Base-by-base conservation (phyloP, 2,329 filamentous ascomycete species). In the Penicillium nordicum region DNA sequence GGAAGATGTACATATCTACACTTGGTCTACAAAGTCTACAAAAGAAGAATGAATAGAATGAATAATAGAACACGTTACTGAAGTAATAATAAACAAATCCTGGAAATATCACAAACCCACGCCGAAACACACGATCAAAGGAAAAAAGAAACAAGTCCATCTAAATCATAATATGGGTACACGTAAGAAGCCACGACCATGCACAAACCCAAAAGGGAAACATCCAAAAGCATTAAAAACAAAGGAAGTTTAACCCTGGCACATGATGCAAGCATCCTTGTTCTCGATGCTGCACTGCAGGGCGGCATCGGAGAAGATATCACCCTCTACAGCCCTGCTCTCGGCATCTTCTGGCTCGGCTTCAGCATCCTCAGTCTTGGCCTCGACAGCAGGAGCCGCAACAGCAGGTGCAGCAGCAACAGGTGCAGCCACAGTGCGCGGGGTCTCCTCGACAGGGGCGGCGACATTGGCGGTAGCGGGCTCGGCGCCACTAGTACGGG, bases 221-320 rank as follows among this genome's bases (percentile, higher is more conserved):
- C 50, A 64, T 60, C 57, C 55, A 63, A 43, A 57, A 58, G 16
- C 41, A 16, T 36, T 27, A 38, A 50, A 25, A 14, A 21, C 29
- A 43, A 12, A 41, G 18, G 6, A 25, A 51, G 4, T 62, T 75
- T 84, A 97, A 80, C 92, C 93, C 77, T 90, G 95, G 86, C 94
- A 99, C 94, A 99, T 97, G 63, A 96, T 74, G 74, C 94, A 99
- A 46, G 88, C 83, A 74, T 99, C 94, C 66, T 88, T 91, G 80
- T 97, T 97, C 73, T 97, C 92, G 75, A 99, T 97, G 78, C 92
- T 97, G 82, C 94, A 99, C 68, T 87, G 85, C 72, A 99, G 80
- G 16, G 90, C 92, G 57, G 92, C 90, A 66, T 97, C 90, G 0
- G 93, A 93, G 76, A 96, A 99, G 67, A 99, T 99, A 72, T 99